Base-by-base conservation (phyloP, 106 monocot genomes). In the Allium sativum region DNA sequence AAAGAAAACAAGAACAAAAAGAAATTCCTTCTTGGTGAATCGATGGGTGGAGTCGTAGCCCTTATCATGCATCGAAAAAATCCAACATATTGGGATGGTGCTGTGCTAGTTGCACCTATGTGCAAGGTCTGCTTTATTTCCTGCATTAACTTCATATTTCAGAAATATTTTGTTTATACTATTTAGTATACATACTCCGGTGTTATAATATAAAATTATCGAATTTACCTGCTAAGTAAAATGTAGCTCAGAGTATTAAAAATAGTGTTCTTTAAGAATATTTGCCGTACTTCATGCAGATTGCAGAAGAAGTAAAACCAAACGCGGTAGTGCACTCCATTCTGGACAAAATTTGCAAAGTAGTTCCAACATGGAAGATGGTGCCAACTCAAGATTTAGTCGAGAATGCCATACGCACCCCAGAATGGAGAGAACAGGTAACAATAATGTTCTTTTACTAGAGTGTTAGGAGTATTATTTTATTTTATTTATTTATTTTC, bases 31-130 rank as follows among this genome's bases (percentile, higher is more conserved):
- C 73, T 81, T 0, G 87, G 87, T 10, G 87, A 87, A 61, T 87
- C 87, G 45, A 87, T 87, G 87, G 87, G 87, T 59, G 87, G 82
- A 62, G 87, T 76, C 18, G 77, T 87, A 9, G 82, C 31, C 9
- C 66, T 87, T 18, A 65, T 55, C 1, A 46, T 82, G 16, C 82
- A 86, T 48, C 53, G 67, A 45, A 82, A 79, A 61, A 65, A 52
- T 17, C 82, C 78, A 10, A 48, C n/a, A 6, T 86, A 60, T 54
- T 86, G 86, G 86, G 61, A 79, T 45, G 82, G 86, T 9, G 81
- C 82, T 45, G 69, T 86, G 59, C 69, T 85, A 45, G 84, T 85
- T 56, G 80, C 84, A 41, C 84, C 84, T 9, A 85, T 85, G 84
- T 85, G 80, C 74, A 85, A 85, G 84, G 84, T 85, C 18, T 60